Conservation (phyloP, 176 grass and related monocot genomes). For the Avena sativa region DNA sequence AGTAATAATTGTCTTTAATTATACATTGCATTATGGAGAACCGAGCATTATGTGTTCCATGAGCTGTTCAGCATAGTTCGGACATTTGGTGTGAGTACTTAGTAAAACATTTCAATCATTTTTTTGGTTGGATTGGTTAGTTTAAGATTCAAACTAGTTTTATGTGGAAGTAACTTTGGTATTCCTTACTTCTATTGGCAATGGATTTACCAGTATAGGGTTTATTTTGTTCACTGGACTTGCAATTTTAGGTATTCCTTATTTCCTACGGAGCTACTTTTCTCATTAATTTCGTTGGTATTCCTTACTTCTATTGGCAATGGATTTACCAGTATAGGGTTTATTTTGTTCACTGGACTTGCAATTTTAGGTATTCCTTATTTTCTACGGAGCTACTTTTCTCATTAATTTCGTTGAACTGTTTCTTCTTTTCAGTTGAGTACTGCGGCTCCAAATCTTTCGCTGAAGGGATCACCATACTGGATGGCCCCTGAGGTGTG, state of each 20-base stretch:
- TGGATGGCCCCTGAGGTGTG: slow-evolving; percentile 98
- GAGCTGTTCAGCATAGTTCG: slow-evolving; percentile 31
- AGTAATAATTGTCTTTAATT: slow-evolving; percentile 7
- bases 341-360: background rate
- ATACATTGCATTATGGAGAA: background rate
- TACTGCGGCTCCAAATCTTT: slow-evolving; percentile 75
- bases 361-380: slow-evolving; percentile 12
- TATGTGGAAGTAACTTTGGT: background rate
- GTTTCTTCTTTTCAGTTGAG: slow-evolving; percentile 60
- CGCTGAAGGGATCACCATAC: slow-evolving; percentile 84
- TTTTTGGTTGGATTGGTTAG: background rate
- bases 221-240: background rate
- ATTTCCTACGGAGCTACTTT: background rate
- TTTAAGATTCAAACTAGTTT: slow-evolving; percentile 23
- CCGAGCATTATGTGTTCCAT: background rate
- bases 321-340: background rate
- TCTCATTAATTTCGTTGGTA: slow-evolving; percentile 26
- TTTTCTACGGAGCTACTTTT: background rate
- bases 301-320: too few species aligned
- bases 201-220: background rate
- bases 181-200: background rate
- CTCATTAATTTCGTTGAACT: slow-evolving; percentile 18
- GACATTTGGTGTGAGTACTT: background rate
- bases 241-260: slow-evolving; percentile 24
- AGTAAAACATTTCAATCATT: background rate